Evolutionary conservation across 2,329 filamentous ascomycete species (phyloP).

Genomic region (Verticillium isaacii): DNA sequence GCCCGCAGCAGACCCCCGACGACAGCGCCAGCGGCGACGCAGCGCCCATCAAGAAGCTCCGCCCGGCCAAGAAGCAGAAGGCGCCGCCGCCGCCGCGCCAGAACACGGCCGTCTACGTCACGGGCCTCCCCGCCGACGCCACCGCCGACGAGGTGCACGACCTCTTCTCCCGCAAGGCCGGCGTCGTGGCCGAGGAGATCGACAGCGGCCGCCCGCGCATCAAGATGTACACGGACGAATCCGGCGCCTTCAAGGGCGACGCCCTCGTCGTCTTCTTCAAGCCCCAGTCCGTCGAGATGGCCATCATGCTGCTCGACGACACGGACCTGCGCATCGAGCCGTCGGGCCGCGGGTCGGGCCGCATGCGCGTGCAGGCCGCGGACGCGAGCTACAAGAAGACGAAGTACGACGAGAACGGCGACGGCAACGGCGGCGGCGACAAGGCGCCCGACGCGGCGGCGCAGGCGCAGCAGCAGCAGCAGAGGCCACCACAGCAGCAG

Average conservation of each 20-base stretch:
- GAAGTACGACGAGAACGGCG: conserved; percentile 52
- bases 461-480: conserved; percentile 35
- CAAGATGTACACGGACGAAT: conserved; percentile 82
- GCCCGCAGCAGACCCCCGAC: conserved; percentile 1
- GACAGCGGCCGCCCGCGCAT: conserved; percentile 84
- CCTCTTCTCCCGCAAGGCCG: conserved; percentile 77
- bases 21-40: conserved; percentile 26
- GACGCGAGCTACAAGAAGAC: conserved; percentile 91
- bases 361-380: conserved; percentile 77
- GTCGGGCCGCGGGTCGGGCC: conserved; percentile 49
- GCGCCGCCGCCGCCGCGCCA: conserved; percentile 49
- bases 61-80: conserved; percentile 39
- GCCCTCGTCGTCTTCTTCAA: conserved; percentile 93
- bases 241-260: conserved; percentile 88
- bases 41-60: conserved; percentile 11
- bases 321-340: conserved; percentile 68
- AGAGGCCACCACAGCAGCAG: conserved; percentile 19
- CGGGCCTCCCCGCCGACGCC: conserved; percentile 75
- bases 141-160: conserved; percentile 76
- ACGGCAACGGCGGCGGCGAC: conserved; percentile 10
- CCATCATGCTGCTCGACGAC: conserved; percentile 76
- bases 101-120: conserved; percentile 91
- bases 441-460: conserved; percentile 36
- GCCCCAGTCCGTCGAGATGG: conserved; percentile 84
- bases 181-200: conserved; percentile 91